Base-by-base conservation (phyloP, 2,329 filamentous ascomycete genomes). In the Septoria petroselini region DNA sequence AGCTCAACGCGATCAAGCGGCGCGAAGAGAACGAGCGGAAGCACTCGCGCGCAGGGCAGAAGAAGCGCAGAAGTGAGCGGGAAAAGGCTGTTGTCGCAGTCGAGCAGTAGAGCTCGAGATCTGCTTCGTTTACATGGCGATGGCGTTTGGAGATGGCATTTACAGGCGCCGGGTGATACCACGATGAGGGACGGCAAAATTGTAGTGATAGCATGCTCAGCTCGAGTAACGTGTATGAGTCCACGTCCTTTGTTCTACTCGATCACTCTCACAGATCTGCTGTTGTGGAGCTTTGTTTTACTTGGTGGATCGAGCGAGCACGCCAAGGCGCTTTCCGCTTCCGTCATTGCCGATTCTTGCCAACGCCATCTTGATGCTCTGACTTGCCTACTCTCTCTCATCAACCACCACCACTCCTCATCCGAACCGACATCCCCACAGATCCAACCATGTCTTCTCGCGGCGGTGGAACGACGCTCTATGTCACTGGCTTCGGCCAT, bases 401-500 rank as follows among this genome's bases (percentile, higher is more conserved):
- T 38, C 27, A 11, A 27, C 29, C 37, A 50, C 34, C 48, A 50
- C 11, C 49, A 49, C 47, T 18, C 35, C 41, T 43, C 40, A 46
- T 33, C 40, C 15, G 12, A 35, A 30, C 34, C 39, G 30, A 33
- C 21, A 41, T 35, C 34, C 29, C 14, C 12, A 52, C 41, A 31
- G 23, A 48, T n/a, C 40, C 29, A 57, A 34, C 7, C 69, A 95
- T 95, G 90, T 95, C 91, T 83, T 95, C 91, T 83, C 88, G 90
- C 70, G 84, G 87, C 72, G 73, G 74, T 52, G 86, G 89, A 65
- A 94, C 88, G 55, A 97, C 91, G 51, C 88, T 97, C 64, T 97
- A 97, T 79, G 91, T 97, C 74, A 95, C 91, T 69, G 93, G 93
- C 81, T 98, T 98, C 75, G 94, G 91, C 82, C 90, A 95, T 76